A percentile compares a stretch with the other conserved stretches of the same genome.
phyloP scores from a whole-genome alignment of 768 basidiomycete genomes.

The Russula sp. region DNA sequence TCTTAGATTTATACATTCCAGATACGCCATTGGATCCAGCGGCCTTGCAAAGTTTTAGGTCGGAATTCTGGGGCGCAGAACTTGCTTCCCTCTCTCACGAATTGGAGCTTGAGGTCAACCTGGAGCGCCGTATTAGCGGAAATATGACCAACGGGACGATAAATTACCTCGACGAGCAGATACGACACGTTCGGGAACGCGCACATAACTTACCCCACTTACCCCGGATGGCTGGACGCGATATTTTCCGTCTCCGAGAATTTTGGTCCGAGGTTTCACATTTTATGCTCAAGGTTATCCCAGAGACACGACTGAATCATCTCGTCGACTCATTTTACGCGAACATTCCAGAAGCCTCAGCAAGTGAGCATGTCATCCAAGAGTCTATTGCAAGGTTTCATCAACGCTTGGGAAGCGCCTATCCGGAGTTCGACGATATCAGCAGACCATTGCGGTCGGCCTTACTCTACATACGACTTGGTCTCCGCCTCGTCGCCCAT shows the following conservation, averaged over 20 bases:
- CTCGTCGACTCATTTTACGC: constrained; percentile 44
- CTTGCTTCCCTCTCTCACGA: constrained; percentile 45
- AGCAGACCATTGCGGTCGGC: constrained; percentile 62
- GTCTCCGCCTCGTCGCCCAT: constrained; percentile 55
- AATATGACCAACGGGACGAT: constrained; percentile 51
- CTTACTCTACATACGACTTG: constrained; percentile 64
- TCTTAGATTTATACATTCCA: constrained; percentile 76
- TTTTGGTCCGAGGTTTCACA: constrained; percentile 78
- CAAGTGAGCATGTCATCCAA: constrained; percentile 71
- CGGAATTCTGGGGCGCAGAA: constrained; percentile 46
- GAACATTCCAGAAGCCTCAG: constrained; percentile 40
- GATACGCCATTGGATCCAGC: constrained; percentile 86
- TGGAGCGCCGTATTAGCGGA: constrained; percentile 58
- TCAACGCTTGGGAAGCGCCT: constrained; percentile 65
- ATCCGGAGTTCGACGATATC: constrained; percentile 72
- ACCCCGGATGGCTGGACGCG: constrained; percentile 37
- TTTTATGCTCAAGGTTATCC: constrained; percentile 61
- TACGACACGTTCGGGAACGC: constrained; percentile 37
- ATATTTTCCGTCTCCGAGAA: constrained; percentile 50
- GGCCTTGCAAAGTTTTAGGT: constrained; percentile 51
- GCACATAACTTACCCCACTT: constrained; percentile 35
- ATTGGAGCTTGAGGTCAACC: constrained; percentile 49
- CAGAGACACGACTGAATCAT: constrained; percentile 47
- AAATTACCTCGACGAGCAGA: constrained; percentile 42
- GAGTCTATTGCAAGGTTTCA: constrained; percentile 75